phyloP scores from a whole-genome alignment of 805 yeast genomes.

The Wickerhamiella nectarea region DNA sequence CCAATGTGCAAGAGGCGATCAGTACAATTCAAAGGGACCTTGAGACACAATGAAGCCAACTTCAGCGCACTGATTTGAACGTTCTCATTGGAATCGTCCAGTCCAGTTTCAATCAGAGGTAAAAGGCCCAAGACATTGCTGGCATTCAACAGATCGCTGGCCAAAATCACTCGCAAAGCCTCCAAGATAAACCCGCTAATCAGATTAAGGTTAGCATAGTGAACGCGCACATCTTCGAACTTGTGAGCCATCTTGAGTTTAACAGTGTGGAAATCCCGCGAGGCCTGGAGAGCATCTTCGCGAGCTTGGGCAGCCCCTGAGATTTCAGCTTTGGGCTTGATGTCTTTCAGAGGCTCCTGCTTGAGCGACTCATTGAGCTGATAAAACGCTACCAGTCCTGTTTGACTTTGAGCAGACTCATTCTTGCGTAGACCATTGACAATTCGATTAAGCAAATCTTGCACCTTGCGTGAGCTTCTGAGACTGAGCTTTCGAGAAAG shows the following conservation, averaged over 20 bases:
- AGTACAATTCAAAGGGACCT: slow-evolving; percentile 46
- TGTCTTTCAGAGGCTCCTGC: slow-evolving; percentile 14
- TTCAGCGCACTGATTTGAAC: slow-evolving; percentile 57
- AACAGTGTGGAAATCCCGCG: background rate
- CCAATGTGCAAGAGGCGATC: slow-evolving; percentile 21
- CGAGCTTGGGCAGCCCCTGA: slow-evolving; percentile 10
- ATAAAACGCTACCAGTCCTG: slow-evolving; percentile 55
- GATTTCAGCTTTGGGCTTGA: background rate
- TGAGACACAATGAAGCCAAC: slow-evolving; percentile 44
- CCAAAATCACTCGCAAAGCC: slow-evolving; percentile 53
- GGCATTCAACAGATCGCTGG: slow-evolving; percentile 46
- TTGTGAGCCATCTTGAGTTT: background rate
- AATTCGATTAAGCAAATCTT: slow-evolving; percentile 63
- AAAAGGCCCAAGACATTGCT: slow-evolving; percentile 57
- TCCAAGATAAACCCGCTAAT: slow-evolving; percentile 70
- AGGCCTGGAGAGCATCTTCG: background rate
- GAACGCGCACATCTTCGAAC: slow-evolving; percentile 5
- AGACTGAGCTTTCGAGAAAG: slow-evolving; percentile 50
- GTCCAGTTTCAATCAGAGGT: slow-evolving; percentile 50
- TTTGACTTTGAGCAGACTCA: slow-evolving; percentile 40
- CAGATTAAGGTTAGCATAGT: slow-evolving; percentile 36
- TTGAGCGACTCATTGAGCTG: slow-evolving; percentile 50
- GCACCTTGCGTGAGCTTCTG: slow-evolving; percentile 59
- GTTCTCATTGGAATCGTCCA: slow-evolving; percentile 59
- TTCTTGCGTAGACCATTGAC: slow-evolving; percentile 71